Percentiles rank a stretch among this genome's conserved stretches.
phyloP scores from a whole-genome alignment of 306 rosid genomes.

The Inga laurina region DNA sequence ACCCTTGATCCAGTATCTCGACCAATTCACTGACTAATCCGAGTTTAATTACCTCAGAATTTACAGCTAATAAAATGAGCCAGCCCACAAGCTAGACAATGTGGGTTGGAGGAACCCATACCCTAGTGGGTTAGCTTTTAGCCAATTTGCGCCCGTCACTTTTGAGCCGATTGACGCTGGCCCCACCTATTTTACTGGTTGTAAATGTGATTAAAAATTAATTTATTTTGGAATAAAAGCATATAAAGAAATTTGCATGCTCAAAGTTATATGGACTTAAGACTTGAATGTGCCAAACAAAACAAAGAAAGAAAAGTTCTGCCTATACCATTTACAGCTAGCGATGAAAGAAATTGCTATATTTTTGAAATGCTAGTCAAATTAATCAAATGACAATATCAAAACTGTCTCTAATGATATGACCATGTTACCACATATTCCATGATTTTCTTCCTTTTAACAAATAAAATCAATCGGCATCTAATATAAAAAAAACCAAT shows the following conservation, averaged over 20 bases:
- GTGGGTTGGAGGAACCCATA: too few species aligned
- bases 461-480: neutral
- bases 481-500: too few species aligned
- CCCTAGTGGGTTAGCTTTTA: too few species aligned
- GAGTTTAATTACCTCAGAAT: too few species aligned
- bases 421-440: neutral
- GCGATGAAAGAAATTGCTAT: neutral
- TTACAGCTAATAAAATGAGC: too few species aligned
- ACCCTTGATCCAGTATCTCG: too few species aligned
- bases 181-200: too few species aligned
- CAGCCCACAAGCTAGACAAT: too few species aligned
- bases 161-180: too few species aligned
- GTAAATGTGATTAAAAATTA: neutral
- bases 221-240: neutral
- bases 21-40: too few species aligned
- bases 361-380: neutral
- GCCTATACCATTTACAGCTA: neutral
- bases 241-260: neutral
- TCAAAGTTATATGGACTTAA: neutral
- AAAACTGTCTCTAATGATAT: neutral
- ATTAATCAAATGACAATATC: neutral
- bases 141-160: too few species aligned
- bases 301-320: too few species aligned
- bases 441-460: neutral
- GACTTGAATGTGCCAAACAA: neutral